These are phyloP conservation scores for Neurospora sp. DNA, from an alignment of 495 filamentous ascomycete genomes.

Conservation along the genomic window DNA sequence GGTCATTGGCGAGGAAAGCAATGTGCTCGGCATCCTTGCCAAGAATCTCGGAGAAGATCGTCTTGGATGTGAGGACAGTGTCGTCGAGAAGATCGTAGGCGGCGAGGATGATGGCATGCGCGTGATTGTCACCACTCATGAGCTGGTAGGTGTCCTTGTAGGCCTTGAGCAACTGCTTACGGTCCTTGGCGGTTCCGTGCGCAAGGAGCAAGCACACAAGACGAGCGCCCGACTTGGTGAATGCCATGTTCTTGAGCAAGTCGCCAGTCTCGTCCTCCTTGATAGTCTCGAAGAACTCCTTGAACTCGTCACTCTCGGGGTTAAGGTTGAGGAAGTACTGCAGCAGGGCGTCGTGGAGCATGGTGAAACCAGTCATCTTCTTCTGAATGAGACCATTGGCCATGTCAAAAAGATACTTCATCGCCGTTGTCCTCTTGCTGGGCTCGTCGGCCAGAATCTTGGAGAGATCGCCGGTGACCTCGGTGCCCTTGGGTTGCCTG, in stretches of 20 bases:
- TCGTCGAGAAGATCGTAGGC: conserved; percentile 90
- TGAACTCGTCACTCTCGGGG: conserved; percentile 64
- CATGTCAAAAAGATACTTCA: conserved; percentile 72
- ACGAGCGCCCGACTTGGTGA: conserved; percentile 78
- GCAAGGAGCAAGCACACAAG: conserved; percentile 75
- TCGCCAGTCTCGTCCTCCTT: conserved; percentile 86
- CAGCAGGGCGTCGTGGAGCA: conserved; percentile 95
- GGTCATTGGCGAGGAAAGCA: conserved; percentile 50
- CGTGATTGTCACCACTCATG: conserved; percentile 69
- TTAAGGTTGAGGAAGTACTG: conserved; percentile 83
- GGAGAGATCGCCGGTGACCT: conserved; percentile 47
- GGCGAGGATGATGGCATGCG: conserved; percentile 69
- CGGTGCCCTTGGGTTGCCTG: conserved; percentile 42
- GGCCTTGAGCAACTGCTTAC: conserved; percentile 73
- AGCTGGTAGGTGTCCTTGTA: conserved; percentile 77
- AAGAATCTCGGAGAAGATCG: conserved; percentile 73
- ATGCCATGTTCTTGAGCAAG: conserved; percentile 86
- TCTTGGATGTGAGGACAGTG: conserved; percentile 75
- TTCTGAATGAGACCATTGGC: conserved; percentile 90
- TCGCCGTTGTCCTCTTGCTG: conserved; percentile 75
- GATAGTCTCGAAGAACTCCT: conserved; percentile 79
- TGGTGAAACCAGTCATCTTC: conserved; percentile 88
- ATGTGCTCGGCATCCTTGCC: conserved; percentile 51
- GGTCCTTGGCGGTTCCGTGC: conserved; percentile 80
- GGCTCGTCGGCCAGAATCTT: conserved; percentile 64